phyloP scores from a whole-genome alignment of 2,329 filamentous ascomycete genomes.

The Nigrospora sphaerica region DNA sequence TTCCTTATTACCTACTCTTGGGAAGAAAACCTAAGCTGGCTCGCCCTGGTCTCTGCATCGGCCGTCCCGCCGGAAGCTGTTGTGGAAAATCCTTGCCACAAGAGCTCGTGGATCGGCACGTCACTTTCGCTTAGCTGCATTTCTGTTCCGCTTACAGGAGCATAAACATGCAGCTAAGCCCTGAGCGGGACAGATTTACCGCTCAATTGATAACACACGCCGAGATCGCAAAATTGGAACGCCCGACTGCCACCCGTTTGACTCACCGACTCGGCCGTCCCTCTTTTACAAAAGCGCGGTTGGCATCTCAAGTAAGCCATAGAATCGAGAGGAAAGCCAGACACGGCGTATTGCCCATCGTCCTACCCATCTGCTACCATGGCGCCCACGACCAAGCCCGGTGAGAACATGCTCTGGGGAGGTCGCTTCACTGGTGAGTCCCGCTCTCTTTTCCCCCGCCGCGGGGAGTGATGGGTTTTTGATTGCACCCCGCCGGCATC shows the following conservation, averaged over 20 bases:
- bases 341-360: background rate
- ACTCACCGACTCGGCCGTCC: too few species aligned
- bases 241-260: too few species aligned
- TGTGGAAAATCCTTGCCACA: too few species aligned
- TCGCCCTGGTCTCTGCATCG: too few species aligned
- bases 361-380: slow-evolving; percentile 2
- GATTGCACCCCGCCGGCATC: too few species aligned
- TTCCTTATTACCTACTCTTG: too few species aligned
- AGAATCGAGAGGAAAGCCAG: background rate
- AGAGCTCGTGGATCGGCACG: too few species aligned
- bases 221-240: background rate
- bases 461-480: too few species aligned
- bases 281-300: too few species aligned
- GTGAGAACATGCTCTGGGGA: slow-evolving; percentile 28
- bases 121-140: background rate
- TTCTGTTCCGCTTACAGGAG: background rate
- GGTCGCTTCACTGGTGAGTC: slow-evolving; percentile 41
- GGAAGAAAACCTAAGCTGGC: too few species aligned
- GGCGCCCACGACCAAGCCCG: slow-evolving; percentile 12
- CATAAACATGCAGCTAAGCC: background rate
- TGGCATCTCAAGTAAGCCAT: background rate
- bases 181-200: background rate
- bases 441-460: too few species aligned
- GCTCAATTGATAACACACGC: background rate
- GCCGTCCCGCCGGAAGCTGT: too few species aligned